A percentile compares a stretch with the other conserved stretches of the same genome.
Evolutionary conservation across 2,329 filamentous ascomycete genomes (phyloP).

Genomic region (Dichotomopilus funicola): DNA sequence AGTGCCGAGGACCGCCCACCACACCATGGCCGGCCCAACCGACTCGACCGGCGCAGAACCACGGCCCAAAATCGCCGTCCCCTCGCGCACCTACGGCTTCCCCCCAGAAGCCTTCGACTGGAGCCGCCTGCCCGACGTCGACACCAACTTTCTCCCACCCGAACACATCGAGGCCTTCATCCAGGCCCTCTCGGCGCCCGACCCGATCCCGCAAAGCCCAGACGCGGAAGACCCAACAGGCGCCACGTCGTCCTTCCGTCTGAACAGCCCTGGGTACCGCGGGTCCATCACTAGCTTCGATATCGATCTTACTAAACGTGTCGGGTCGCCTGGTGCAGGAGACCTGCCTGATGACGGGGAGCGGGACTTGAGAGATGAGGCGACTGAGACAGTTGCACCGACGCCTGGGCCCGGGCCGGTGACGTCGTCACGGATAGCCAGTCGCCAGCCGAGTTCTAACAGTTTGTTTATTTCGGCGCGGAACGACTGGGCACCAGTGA

Average conservation of each 20-base stretch:
- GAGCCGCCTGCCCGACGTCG: conserved; percentile 66
- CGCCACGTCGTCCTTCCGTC: conserved; percentile 32
- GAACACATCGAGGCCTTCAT: conserved; percentile 73
- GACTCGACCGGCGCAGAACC: conserved; percentile 2
- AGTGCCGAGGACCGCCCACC: too few species aligned
- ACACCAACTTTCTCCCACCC: conserved; percentile 67
- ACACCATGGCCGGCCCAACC: conserved; percentile 12
- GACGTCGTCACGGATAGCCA: conserved; percentile 16
- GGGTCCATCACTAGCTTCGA: conserved; percentile 35
- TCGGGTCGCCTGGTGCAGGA: conserved; percentile 29
- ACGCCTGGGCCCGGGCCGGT: conserved; percentile 11
- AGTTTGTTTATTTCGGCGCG: conserved; percentile 72
- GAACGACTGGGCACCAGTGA: conserved; percentile 92
- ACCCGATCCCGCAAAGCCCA: conserved; percentile 58
- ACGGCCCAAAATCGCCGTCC: conserved; percentile 20
- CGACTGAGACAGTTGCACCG: conserved; percentile 32
- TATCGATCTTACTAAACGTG: conserved; percentile 36
- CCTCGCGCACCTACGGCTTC: conserved; percentile 48
- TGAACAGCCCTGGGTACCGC: conserved; percentile 32
- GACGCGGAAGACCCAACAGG: conserved; percentile 36
- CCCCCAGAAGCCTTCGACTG: conserved; percentile 60
- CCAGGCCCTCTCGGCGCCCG: conserved; percentile 73
- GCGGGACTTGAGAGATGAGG: conserved; percentile 14
- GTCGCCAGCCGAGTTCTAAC: conserved; percentile 11
- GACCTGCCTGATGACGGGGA: conserved; percentile 20